phyloP scores from a whole-genome alignment of 1,284 basidiomycete genomes.

The Peniophora sp. region DNA sequence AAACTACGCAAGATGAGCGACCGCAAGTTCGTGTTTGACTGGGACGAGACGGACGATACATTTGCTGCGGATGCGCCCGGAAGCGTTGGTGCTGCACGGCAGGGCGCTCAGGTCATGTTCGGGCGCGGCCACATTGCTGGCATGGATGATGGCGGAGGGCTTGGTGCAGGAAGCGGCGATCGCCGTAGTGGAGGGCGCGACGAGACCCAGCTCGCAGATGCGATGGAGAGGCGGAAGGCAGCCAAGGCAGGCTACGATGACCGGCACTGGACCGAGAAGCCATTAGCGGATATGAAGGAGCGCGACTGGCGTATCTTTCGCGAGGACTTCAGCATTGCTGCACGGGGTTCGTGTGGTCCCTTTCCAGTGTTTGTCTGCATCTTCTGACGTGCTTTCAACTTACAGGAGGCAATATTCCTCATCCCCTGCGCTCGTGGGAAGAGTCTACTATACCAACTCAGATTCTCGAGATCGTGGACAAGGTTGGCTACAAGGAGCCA shows the following conservation, averaged over 20 bases:
- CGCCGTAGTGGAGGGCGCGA: conserved; percentile 20
- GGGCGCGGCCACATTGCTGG: conserved; percentile 78
- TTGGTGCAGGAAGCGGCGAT: conserved; percentile 19
- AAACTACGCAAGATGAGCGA: conserved; percentile 91
- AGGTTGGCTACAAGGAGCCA: conserved; percentile 94
- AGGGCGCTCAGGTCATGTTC: conserved; percentile 81
- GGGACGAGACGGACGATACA: conserved; percentile 93
- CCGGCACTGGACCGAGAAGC: conserved; percentile 97
- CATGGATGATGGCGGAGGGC: conserved; percentile 70
- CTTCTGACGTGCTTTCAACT: not conserved
- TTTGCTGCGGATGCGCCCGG: conserved; percentile 60
- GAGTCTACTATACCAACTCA: conserved; percentile 79
- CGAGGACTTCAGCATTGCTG: conserved; percentile 95
- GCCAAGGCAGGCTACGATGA: conserved; percentile 80
- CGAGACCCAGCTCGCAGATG: conserved; percentile 61
- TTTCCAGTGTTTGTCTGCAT: not conserved
- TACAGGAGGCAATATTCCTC: conserved; percentile 84
- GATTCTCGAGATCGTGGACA: conserved; percentile 81
- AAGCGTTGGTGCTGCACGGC: conserved; percentile 56
- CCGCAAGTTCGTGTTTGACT: conserved; percentile 97
- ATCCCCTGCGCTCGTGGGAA: conserved; percentile 86
- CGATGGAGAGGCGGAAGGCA: conserved; percentile 77
- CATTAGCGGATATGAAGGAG: conserved; percentile 90
- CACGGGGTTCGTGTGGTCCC: conserved; percentile 53
- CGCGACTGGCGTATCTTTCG: conserved; percentile 99